phyloP scores from a whole-genome alignment of 2,329 filamentous ascomycete genomes.

The Trichophyton mentagrophytes region DNA sequence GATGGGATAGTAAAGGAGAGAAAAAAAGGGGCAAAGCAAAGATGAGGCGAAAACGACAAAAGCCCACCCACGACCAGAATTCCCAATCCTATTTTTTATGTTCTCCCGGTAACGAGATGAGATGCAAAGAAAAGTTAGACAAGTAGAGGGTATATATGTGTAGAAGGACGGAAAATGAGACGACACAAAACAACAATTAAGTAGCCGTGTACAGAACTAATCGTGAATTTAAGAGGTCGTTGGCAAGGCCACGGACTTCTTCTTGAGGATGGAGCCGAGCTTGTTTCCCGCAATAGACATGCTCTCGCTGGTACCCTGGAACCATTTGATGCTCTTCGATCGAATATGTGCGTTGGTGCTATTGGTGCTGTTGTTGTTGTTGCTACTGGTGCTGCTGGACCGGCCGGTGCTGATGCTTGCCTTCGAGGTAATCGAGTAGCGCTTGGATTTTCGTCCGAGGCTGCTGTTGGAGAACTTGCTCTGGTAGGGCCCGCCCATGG shows the following conservation, averaged over 20 bases:
- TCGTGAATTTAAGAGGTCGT: background rate
- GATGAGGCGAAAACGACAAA: background rate
- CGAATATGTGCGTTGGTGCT: background rate
- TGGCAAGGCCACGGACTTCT: slow-evolving; percentile 2
- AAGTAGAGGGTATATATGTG: background rate
- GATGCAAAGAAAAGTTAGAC: background rate
- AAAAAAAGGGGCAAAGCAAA: background rate
- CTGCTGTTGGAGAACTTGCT: background rate
- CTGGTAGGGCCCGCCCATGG: background rate
- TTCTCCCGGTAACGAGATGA: background rate
- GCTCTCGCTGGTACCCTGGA: slow-evolving; percentile 7
- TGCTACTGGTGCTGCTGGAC: background rate
- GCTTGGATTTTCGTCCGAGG: background rate
- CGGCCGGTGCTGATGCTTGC: background rate
- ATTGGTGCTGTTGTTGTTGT: background rate
- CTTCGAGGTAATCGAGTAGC: background rate
- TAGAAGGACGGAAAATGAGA: background rate
- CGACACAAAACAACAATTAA: background rate
- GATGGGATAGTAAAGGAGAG: background rate
- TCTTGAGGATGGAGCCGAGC: slow-evolving; percentile 13
- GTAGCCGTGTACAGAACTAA: background rate
- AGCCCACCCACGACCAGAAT: background rate
- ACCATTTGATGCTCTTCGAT: slow-evolving; percentile 13
- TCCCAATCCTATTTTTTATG: background rate
- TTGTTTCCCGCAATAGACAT: slow-evolving; percentile 12